Evolutionary conservation across 2,329 filamentous ascomycete species (phyloP).

Genomic region (Ophiocordyceps robertsii): DNA sequence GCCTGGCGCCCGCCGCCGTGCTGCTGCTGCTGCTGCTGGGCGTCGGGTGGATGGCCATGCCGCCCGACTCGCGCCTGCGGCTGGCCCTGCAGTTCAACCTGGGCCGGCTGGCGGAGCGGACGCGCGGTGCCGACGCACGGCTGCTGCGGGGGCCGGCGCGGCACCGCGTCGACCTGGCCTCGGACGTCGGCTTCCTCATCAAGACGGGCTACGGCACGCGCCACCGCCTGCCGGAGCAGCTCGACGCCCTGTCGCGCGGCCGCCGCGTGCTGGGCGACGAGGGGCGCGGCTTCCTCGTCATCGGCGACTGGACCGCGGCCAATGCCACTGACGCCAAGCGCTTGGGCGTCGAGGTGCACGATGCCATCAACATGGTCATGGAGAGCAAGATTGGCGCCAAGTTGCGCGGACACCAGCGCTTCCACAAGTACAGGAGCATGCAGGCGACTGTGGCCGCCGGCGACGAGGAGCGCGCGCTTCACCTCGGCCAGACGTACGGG

Average conservation of each 20-base stretch:
- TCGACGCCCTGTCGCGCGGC: constrained; percentile 25
- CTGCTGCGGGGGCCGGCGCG: constrained; percentile 23
- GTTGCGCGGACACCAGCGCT: constrained; percentile 16
- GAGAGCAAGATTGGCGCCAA: constrained; percentile 15
- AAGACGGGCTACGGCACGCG: constrained; percentile 44
- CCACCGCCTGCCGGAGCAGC: constrained; percentile 30
- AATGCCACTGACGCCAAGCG: constrained; percentile 17
- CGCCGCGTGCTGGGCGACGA: constrained; percentile 21
- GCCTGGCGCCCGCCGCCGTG: constrained; percentile 7
- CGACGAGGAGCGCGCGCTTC: constrained; percentile 21
- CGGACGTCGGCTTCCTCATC: constrained; percentile 36
- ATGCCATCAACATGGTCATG: constrained; percentile 25
- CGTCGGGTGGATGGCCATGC: constrained; percentile 15
- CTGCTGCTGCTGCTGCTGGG: constrained; percentile 11
- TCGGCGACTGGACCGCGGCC: constrained; percentile 34
- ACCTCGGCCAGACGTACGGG: constrained; percentile 24
- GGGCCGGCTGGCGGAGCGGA: constrained; percentile 15
- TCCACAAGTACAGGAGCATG: constrained; percentile 26
- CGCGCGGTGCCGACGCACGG: constrained; percentile 25
- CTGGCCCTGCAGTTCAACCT: constrained; percentile 20
- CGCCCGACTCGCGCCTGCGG: constrained; percentile 18
- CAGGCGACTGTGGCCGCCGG: constrained; percentile 22
- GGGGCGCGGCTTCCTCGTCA: constrained; percentile 30
- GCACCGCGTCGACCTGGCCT: constrained; percentile 28
- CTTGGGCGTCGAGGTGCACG: constrained; percentile 22